Evolutionary conservation across 73 alveolate species (phyloP), one percentile per base, ranked within the genome.

Genomic region (Durusdinium trenchii): DNA sequence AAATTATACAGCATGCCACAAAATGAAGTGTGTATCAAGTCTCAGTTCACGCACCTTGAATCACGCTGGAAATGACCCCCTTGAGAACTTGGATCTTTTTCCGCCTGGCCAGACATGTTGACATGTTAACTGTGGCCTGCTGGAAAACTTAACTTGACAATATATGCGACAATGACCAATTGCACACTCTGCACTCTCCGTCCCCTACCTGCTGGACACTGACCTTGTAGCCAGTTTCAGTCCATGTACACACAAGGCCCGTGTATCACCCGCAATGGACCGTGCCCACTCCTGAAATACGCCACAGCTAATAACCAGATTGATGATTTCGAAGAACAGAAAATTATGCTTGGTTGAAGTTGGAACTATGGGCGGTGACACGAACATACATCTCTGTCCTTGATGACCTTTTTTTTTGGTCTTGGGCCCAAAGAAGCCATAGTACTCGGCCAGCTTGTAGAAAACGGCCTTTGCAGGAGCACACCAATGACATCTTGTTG

Each of bases 41-140:
- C 12, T 57, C 69, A 23, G 23, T 57, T 16, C 32, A 30, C 67
- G 69, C 91, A 48, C 91, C 91, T 81, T 62, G 69, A 81, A 81
- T 46, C 20, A 81, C 91, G 6, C 50, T 81, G 69, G 62, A 48
- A 47, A 81, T 81, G 50, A 81, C 47, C 0, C 69, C 62, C 35
- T 81, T 81, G 48, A 81, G 47, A 26, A 81, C 91, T 48, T 81
- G 91, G 91, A 81, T 81, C 6, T 48, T 20, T 32, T 81, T 81
- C 32, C 91, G 46, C 91, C 91, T 81, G 91, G 48, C 69, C 69
- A 57, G 23, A 12, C 12, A 23, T 57, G 12, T 57, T 57, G 12
- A 16, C 23, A 23, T 57, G n/a, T n/a, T n/a, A n/a, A n/a, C n/a
- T n/a, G n/a, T n/a, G n/a, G n/a, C n/a, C n/a, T n/a, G n/a, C n/a